These are phyloP conservation scores for Pichia gijzeniarum DNA, from an alignment of 805 yeast species.

Conservation along the genomic window DNA sequence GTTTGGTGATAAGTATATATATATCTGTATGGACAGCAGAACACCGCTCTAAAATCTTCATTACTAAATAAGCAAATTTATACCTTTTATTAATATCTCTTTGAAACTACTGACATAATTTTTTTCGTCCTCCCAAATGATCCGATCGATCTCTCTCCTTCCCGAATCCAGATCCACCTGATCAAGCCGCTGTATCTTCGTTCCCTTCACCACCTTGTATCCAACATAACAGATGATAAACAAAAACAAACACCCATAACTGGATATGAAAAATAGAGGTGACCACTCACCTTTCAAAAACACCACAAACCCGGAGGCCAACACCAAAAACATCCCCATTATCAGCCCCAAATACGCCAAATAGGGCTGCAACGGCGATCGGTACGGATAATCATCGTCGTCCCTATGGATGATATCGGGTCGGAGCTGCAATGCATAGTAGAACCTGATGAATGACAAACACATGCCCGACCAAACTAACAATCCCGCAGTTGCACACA, in stretches of 20 bases:
- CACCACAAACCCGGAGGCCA: constrained; percentile 47
- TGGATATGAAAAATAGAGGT: constrained; percentile 42
- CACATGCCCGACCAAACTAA: constrained; percentile 74
- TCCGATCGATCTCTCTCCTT: constrained; percentile 73
- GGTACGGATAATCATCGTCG: constrained; percentile 49
- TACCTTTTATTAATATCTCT: constrained; percentile 25
- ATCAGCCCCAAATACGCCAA: constrained; percentile 43
- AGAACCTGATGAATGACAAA: constrained; percentile 47
- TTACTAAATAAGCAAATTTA: constrained; percentile 18
- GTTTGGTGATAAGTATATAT: background rate
- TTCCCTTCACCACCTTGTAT: constrained; percentile 53
- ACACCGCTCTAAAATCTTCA: no score
- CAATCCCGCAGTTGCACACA: constrained; percentile 69
- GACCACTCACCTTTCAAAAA: constrained; percentile 45
- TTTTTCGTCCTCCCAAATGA: constrained; percentile 72
- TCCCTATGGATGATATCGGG: constrained; percentile 51
- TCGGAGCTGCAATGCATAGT: constrained; percentile 44
- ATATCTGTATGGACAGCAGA: no score
- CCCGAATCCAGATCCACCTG: constrained; percentile 80
- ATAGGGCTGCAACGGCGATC: constrained; percentile 51
- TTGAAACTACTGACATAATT: constrained; percentile 28
- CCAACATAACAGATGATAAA: constrained; percentile 39
- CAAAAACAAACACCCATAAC: constrained; percentile 46
- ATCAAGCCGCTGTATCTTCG: constrained; percentile 61
- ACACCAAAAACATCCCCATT: constrained; percentile 36